phyloP scores from a whole-genome alignment of 306 rosid species.

The Spatholobus suberectus region DNA sequence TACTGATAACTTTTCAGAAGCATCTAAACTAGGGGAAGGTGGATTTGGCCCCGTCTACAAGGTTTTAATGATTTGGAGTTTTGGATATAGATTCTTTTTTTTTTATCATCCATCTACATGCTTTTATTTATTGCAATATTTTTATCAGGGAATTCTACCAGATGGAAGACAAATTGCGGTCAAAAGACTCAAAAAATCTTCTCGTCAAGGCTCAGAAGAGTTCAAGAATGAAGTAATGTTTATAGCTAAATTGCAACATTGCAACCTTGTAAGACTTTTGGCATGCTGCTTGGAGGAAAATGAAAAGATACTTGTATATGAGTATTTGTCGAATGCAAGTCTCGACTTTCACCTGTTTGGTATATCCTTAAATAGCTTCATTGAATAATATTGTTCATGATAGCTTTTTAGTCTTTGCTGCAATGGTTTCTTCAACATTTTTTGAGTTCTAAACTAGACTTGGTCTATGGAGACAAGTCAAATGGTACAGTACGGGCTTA shows the following conservation, averaged over 20 bases:
- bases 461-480: background rate
- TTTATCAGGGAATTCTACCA: slow-evolving; percentile 52
- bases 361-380: background rate
- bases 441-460: background rate
- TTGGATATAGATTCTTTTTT: background rate
- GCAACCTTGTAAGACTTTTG: slow-evolving; percentile 20
- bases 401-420: background rate
- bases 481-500: background rate
- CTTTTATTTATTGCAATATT: background rate
- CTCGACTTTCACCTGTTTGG: slow-evolving; percentile 37
- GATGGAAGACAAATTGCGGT: slow-evolving; percentile 56
- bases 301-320: slow-evolving; percentile 21
- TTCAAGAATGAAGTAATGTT: background rate
- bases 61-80: slow-evolving; percentile 36
- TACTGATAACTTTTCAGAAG: slow-evolving; percentile 3
- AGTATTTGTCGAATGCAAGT: slow-evolving; percentile 15
- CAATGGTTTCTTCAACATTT: background rate
- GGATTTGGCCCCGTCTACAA: slow-evolving; percentile 51
- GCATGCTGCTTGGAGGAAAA: slow-evolving; percentile 3
- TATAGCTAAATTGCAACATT: slow-evolving; percentile 1
- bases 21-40: slow-evolving; percentile 13
- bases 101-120: background rate
- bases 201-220: slow-evolving; percentile 53
- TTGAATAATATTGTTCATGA: background rate
- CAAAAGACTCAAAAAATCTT: slow-evolving; percentile 58